A percentile compares a stretch with the other conserved stretches of the same genome.
Conservation (phyloP, 2,329 filamentous ascomycete genomes). For the Colletotrichum neosansevieriae region DNA sequence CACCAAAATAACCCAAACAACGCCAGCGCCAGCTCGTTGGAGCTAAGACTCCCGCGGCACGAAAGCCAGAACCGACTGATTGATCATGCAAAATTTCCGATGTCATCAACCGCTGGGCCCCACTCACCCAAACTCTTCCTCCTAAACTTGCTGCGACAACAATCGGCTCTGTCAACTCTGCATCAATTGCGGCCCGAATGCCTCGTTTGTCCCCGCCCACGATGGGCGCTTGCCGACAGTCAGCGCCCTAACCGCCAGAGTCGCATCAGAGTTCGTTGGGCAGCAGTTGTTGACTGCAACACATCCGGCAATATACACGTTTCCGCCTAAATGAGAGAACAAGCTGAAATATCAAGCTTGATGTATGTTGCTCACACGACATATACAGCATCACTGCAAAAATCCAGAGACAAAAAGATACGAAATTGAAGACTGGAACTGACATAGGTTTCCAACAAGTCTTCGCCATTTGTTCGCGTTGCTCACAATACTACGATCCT, state of each 20-base stretch:
- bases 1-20: slow-evolving; percentile 6
- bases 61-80: slow-evolving; percentile 24
- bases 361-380: too few species aligned
- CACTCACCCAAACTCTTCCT: slow-evolving; percentile 5
- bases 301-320: not conserved
- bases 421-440: too few species aligned
- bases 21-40: slow-evolving; percentile 18
- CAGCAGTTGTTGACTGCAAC: slow-evolving; percentile 4
- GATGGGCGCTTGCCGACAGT: slow-evolving; percentile 3
- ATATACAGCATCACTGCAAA: too few species aligned
- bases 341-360: too few species aligned
- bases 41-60: slow-evolving; percentile 8
- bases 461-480: too few species aligned
- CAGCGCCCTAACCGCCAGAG: slow-evolving; percentile 9
- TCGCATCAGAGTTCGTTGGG: slow-evolving; percentile 3
- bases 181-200: slow-evolving; percentile 13
- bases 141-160: slow-evolving; percentile 1
- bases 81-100: slow-evolving; percentile 27
- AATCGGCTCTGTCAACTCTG: not conserved
- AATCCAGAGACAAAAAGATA: too few species aligned
- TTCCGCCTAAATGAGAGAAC: too few species aligned
- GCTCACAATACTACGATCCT: too few species aligned
- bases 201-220: slow-evolving; percentile 14
- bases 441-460: too few species aligned
- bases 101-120: not conserved